A percentile compares a stretch with the other conserved stretches of the same genome.
These are phyloP conservation scores for Dichotomocladium elegans DNA, from an alignment of 371 early-diverging fungal genomes.

Conservation along the genomic window DNA sequence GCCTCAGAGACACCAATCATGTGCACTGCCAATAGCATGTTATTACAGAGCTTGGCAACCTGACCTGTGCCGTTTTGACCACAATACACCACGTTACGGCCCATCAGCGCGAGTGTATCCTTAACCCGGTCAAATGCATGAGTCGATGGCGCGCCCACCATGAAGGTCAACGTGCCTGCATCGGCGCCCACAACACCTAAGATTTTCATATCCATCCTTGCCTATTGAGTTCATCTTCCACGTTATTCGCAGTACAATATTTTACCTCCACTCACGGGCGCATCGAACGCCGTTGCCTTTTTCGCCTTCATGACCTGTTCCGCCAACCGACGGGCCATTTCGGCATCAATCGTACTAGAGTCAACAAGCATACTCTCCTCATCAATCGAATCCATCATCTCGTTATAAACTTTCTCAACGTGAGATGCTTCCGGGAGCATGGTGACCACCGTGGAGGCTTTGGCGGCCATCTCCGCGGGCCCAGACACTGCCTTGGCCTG, in stretches of 20 bases:
- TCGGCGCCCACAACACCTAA: conserved; percentile 83
- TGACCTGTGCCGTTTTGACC: conserved; percentile 88
- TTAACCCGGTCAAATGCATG: conserved; percentile 64
- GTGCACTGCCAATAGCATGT: conserved; percentile 90
- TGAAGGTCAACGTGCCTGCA: conserved; percentile 92
- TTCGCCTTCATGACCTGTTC: conserved; percentile 42
- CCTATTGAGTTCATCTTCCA: too few species aligned
- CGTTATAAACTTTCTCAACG: conserved; percentile 77
- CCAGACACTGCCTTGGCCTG: conserved; percentile 51
- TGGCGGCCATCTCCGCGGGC: conserved; percentile 69
- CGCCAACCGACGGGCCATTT: conserved; percentile 66
- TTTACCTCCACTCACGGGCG: conserved; percentile 94
- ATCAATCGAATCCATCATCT: conserved; percentile 53
- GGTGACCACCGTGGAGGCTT: conserved; percentile 79
- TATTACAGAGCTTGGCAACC: conserved; percentile 96
- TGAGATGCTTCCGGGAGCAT: conserved; percentile 88
- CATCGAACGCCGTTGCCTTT: conserved; percentile 79
- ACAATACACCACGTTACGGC: conserved; percentile 91
- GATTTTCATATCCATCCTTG: too few species aligned
- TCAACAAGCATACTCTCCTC: conserved; percentile 71
- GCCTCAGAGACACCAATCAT: conserved; percentile 95
- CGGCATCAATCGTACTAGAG: conserved; percentile 89
- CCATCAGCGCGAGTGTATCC: conserved; percentile 78
- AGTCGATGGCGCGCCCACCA: conserved; percentile 82
- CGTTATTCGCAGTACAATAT: too few species aligned